Evolutionary conservation across 2,329 filamentous ascomycete species (phyloP).

Genomic region (Pseudogymnoascus sp.): DNA sequence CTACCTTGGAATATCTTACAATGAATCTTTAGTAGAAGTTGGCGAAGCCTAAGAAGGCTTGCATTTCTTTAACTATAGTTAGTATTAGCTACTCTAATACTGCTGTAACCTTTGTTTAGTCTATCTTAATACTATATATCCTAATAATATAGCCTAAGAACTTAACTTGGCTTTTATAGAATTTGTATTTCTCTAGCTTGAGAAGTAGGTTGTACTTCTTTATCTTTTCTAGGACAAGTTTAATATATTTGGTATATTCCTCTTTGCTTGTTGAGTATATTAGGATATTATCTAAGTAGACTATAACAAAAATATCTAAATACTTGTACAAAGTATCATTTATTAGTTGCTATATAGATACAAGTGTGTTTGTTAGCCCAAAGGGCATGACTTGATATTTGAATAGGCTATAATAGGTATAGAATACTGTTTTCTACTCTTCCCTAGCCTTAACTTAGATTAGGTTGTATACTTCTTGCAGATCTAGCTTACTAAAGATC

Average conservation of each 20-base stretch:
- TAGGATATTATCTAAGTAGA: constrained; percentile 28
- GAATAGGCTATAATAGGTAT: constrained; percentile 28
- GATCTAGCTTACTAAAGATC: constrained; percentile 29
- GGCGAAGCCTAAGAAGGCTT: constrained; percentile 26
- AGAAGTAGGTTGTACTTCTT: not conserved
- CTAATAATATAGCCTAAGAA: constrained; percentile 19
- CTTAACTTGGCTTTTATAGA: constrained; percentile 14
- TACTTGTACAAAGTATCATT: constrained; percentile 20
- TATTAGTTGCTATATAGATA: constrained; percentile 25
- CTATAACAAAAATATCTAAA: constrained; percentile 13
- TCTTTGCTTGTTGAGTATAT: constrained; percentile 22
- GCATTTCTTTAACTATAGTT: constrained; percentile 19
- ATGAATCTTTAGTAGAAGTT: constrained; percentile 32
- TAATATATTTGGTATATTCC: constrained; percentile 14
- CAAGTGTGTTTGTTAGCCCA: constrained; percentile 17
- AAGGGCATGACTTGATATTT: constrained; percentile 31
- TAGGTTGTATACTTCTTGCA: constrained; percentile 28
- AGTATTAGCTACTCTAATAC: constrained; percentile 19
- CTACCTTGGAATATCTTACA: constrained; percentile 17
- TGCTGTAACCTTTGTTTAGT: constrained; percentile 15
- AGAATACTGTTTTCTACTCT: constrained; percentile 31
- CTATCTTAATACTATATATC: constrained; percentile 15
- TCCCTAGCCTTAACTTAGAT: constrained; percentile 29
- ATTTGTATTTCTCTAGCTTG: constrained; percentile 16
- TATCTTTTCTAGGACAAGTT: constrained; percentile 12